Percentiles rank a stretch among this genome's conserved stretches.
Conservation (phyloP, 176 grass and related monocot genomes). For the Zizania latifolia region DNA sequence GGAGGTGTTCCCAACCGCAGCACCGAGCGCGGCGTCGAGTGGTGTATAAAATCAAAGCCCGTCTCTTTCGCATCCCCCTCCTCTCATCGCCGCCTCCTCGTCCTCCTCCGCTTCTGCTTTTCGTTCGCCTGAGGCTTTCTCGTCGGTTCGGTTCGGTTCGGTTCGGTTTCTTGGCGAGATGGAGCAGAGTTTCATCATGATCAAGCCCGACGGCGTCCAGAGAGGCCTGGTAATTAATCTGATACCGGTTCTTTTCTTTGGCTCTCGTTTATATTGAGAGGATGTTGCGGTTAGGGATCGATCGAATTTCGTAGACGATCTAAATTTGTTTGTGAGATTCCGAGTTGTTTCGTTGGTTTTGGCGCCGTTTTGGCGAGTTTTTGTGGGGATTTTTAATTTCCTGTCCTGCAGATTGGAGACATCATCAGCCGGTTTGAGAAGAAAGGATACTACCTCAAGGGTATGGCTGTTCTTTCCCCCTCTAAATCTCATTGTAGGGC, state of each 20-base stretch:
- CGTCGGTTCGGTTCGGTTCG: neutral
- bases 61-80: neutral
- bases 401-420: conserved; percentile 41
- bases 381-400: neutral
- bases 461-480: neutral
- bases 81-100: no score
- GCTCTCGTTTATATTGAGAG: neutral
- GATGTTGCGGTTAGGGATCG: neutral
- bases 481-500: neutral
- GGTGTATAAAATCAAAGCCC: neutral
- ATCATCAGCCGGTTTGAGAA: conserved; percentile 64
- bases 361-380: neutral
- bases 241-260: no score
- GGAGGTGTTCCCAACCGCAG: conserved; percentile 1
- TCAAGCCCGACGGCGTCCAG: conserved; percentile 68
- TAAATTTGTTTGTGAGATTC: neutral
- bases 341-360: neutral
- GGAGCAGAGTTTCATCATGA: conserved; percentile 71
- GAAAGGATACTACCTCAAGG: conserved; percentile 65
- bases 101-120: neutral
- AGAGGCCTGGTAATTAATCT: conserved; percentile 50
- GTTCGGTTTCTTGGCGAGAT: conserved; percentile 3
- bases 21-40: no score
- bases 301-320: neutral
- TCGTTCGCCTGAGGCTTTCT: neutral